Evolutionary conservation across 2,329 filamentous ascomycete species (phyloP).

Genomic region (Penicillium frequentans): DNA sequence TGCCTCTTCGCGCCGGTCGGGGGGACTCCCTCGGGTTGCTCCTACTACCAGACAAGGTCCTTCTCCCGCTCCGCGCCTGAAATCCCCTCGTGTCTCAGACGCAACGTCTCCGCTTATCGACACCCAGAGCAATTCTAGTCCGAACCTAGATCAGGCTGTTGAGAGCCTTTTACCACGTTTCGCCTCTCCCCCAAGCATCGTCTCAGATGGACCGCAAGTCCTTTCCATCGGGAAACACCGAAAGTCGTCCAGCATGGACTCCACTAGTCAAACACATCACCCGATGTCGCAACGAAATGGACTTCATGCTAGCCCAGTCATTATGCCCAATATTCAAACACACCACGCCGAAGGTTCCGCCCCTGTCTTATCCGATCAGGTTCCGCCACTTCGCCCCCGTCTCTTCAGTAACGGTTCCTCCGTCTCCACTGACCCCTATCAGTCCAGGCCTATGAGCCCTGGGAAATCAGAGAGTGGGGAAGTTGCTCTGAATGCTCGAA

Average conservation of each 20-base stretch:
- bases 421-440: conserved; percentile 39
- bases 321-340: conserved; percentile 23
- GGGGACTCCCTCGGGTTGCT: conserved; percentile 28
- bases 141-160: conserved; percentile 22
- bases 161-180: conserved; percentile 21
- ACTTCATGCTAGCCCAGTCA: conserved; percentile 33
- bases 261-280: conserved; percentile 16
- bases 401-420: conserved; percentile 36
- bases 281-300: conserved; percentile 14
- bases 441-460: conserved; percentile 56
- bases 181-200: conserved; percentile 20
- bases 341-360: conserved; percentile 15
- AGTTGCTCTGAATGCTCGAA: conserved; percentile 75
- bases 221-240: conserved; percentile 24
- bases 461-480: conserved; percentile 55
- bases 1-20: conserved; percentile 29
- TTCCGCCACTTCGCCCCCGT: conserved; percentile 29
- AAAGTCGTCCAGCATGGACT: conserved; percentile 38
- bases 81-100: conserved; percentile 30
- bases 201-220: conserved; percentile 15
- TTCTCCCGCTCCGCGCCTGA: conserved; percentile 32
- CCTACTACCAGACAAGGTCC: conserved; percentile 19
- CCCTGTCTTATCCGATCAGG: conserved; percentile 26
- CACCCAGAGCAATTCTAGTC: conserved; percentile 14
- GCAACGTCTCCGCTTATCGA: conserved; percentile 25